Conservation (phyloP, 306 rosid species). For the Benincasa hispida region DNA sequence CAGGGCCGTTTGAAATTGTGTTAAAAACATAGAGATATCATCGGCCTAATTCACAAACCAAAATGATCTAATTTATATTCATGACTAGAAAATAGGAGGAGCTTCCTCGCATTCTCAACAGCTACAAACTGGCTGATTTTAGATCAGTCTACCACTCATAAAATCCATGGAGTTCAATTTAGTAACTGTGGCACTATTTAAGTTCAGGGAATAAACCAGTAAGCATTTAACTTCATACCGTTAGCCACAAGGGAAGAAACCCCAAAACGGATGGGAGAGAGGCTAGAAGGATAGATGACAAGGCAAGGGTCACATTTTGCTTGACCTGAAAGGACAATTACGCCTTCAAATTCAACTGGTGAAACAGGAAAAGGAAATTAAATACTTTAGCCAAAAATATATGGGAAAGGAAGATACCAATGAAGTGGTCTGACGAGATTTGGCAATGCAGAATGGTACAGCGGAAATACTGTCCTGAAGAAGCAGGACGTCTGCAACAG, state of each 20-base stretch:
- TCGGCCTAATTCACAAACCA: neutral
- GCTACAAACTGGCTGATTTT: neutral
- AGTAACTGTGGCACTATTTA: neutral
- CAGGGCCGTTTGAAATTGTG: neutral
- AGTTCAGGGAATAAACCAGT: neutral
- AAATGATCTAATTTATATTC: neutral
- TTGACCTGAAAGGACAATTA: slow-evolving; percentile 45
- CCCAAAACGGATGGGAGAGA: slow-evolving; percentile 94
- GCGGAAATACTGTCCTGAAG: slow-evolving; percentile 75
- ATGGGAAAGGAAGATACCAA: slow-evolving; percentile 31
- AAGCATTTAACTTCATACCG: slow-evolving; percentile 42
- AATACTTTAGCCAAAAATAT: neutral
- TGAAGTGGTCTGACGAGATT: slow-evolving; percentile 91
- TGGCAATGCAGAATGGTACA: slow-evolving; percentile 89
- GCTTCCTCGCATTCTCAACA: neutral
- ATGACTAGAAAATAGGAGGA: neutral
- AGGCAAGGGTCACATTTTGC: slow-evolving; percentile 86
- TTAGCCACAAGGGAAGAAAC: slow-evolving; percentile 83
- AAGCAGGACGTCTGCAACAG: slow-evolving; percentile 84
- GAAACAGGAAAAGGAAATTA: neutral
- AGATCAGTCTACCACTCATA: neutral
- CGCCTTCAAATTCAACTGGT: slow-evolving; percentile 8
- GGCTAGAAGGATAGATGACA: slow-evolving; percentile 65
- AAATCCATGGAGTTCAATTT: neutral
- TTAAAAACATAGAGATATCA: neutral